Evolutionary conservation across 108 stramenopile species (phyloP).

Genomic region (Cyclostephanos tholiformis): DNA sequence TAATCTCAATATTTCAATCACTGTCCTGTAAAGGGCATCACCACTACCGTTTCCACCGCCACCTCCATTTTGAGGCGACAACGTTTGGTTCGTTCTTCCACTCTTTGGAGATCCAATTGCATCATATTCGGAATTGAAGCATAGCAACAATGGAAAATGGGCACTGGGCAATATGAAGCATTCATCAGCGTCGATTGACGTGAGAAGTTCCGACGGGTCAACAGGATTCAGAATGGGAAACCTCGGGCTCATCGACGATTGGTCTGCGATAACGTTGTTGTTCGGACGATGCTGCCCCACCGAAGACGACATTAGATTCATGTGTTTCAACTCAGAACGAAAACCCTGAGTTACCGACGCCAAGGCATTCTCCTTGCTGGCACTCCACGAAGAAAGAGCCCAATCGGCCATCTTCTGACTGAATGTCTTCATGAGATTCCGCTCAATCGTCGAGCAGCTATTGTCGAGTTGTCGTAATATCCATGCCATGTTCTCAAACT

Average conservation of each 20-base stretch:
- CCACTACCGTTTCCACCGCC: conserved; percentile 19
- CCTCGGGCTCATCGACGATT: conserved; percentile 8
- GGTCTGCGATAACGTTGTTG: background rate
- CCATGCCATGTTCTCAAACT: conserved; percentile 63
- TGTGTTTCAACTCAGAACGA: conserved; percentile 54
- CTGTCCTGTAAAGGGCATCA: conserved; percentile 67
- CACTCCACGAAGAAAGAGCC: conserved; percentile 79
- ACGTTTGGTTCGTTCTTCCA: background rate
- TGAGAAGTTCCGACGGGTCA: conserved; percentile 59
- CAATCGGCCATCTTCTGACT: conserved; percentile 82
- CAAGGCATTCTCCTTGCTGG: conserved; percentile 75
- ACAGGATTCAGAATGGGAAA: conserved; percentile 76
- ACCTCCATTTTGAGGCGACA: background rate
- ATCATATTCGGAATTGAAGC: conserved; percentile 58
- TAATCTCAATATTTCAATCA: conserved; percentile 57
- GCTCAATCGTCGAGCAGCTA: conserved; percentile 69
- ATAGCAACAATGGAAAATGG: conserved; percentile 83
- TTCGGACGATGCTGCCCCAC: conserved; percentile 14
- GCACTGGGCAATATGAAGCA: conserved; percentile 87
- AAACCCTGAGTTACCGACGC: conserved; percentile 66
- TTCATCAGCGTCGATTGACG: conserved; percentile 64
- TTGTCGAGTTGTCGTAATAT: conserved; percentile 71
- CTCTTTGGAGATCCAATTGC: background rate
- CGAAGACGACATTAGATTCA: conserved; percentile 25
- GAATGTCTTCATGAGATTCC: conserved; percentile 70